A percentile compares a stretch with the other conserved stretches of the same genome.
phyloP scores from a whole-genome alignment of 306 rosid genomes.

The Gastrolobium bilobum region DNA sequence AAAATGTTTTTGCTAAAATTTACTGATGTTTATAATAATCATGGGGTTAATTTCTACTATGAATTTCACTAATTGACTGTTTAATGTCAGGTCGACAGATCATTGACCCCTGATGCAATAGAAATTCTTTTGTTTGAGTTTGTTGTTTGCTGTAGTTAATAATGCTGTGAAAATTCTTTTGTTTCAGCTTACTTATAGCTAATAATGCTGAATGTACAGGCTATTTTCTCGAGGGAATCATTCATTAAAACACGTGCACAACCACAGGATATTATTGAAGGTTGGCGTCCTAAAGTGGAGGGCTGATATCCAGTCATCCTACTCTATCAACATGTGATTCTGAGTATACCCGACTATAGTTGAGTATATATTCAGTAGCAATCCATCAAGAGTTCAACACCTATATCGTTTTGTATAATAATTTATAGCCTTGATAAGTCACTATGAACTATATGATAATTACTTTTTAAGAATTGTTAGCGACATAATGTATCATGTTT shows the following conservation, averaged over 20 bases:
- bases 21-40: background rate
- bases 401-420: slow-evolving; percentile 31
- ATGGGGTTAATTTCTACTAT: slow-evolving; percentile 20
- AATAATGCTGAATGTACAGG: slow-evolving; percentile 60
- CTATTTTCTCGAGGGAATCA: slow-evolving; percentile 79
- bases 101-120: slow-evolving; percentile 7
- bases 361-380: background rate
- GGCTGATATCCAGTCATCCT: slow-evolving; percentile 52
- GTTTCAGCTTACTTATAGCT: slow-evolving; percentile 15
- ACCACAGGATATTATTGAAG: slow-evolving; percentile 85
- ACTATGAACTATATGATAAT: slow-evolving; percentile 2
- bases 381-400: slow-evolving; percentile 28
- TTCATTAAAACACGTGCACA: slow-evolving; percentile 78
- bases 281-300: slow-evolving; percentile 96
- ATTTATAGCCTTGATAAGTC: slow-evolving; percentile 1
- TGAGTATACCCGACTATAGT: slow-evolving; percentile 12
- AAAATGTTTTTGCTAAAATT: background rate
- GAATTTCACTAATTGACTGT: background rate
- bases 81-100: background rate
- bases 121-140: background rate
- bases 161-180: slow-evolving; percentile 11
- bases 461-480: slow-evolving; percentile 37
- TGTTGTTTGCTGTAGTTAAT: slow-evolving; percentile 14
- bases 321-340: slow-evolving; percentile 18
- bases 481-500: slow-evolving; percentile 37